Base-by-base conservation (phyloP, 1,284 basidiomycete genomes). In the Melanopsichium pennsylvanicum region DNA sequence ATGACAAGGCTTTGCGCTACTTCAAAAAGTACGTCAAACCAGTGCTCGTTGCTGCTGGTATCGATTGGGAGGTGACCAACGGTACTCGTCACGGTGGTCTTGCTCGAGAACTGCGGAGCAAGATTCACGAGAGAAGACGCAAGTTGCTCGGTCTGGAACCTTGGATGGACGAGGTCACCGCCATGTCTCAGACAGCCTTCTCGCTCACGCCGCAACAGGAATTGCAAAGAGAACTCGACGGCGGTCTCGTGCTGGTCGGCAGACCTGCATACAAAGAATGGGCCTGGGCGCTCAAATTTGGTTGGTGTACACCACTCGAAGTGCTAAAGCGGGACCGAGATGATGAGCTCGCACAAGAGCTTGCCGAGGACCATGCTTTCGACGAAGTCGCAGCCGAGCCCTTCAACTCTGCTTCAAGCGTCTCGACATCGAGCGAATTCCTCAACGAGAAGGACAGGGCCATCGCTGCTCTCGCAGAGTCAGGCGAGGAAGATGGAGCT, bases 21-120 rank as follows among this genome's bases (percentile, higher is more conserved):
- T 98, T 97, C 84, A 89, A 91, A 79, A 92, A 91, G 84, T 97
- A 96, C 83, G 88, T 97, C 84, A 96, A 96, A 93, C 95, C 95
- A 5, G 88, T 96, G 63, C 86, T 98, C 12, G 91, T 94, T 26
- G 93, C 95, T 9, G 93, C 93, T 5, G 95, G 92, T 0, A 84
- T 97, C 33, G 95, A 98, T 85, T 97, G 90, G 82, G 88, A 91
- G 42, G 87, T 93, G 79, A 83, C 92, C 49, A 86, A 87, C 34
- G 91, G 92, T 22, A 91, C 90, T 72, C 85, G 89, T 58, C 88
- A 92, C 69, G 93, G 95, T 6, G 92, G 93, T 56, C 86, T 97
- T 29, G 87, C 89, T 16, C 84, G 87, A 27, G 87, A 86, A 25
- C 85, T 97, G 19, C 85, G 88, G n/a, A 86, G 91, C 38, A 85